phyloP scores from a whole-genome alignment of 306 rosid species.

The Medicago truncatula region MtrunA17r5.0-ANR NC_053049.1:42700501-42701000 shows the following conservation, averaged over 20 bases:
- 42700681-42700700: conserved; percentile 31
- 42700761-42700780: conserved; percentile 1
- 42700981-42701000: no score
- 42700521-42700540: conserved; percentile 38
- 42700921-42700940: no score
- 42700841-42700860: neutral
- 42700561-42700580: conserved; percentile 42
- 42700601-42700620: conserved; percentile 40
- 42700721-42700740: conserved; percentile 29
- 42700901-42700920: no score
- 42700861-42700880: neutral
- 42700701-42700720: conserved; percentile 15
- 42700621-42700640: conserved; percentile 37
- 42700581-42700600: conserved; percentile 39
- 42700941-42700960: no score
- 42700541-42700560: conserved; percentile 33
- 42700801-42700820: neutral
- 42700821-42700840: neutral
- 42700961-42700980: no score
- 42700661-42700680: conserved; percentile 25
- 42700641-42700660: conserved; percentile 44
- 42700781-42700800: neutral
- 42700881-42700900: no score
- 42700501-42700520: conserved; percentile 54
- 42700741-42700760: conserved; percentile 18